Evolutionary conservation across 169 alveolate species (phyloP), one percentile per base, ranked within the genome.

Genomic region (Plasmodium knowlesi): DNA sequence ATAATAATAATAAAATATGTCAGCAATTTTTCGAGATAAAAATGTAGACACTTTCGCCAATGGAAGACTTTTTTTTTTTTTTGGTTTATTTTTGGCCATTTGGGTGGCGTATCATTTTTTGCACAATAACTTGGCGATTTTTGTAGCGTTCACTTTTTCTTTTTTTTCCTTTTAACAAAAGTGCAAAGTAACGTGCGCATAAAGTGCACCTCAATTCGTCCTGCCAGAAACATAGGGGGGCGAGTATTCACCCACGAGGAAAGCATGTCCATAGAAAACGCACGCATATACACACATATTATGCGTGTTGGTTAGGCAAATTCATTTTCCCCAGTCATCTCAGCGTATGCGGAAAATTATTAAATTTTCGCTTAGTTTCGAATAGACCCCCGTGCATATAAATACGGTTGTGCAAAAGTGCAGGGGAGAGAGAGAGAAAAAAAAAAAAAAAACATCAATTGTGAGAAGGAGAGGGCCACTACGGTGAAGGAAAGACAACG

Each of bases 101-200:
- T 22, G 76, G 37, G 76, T 61, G 76, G 76, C 37, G 76, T 25
- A 61, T 61, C 34, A 61, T 25, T 61, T 61, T 46, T 61, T 61
- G 34, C 34, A 25, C 34, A 22, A 28, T 61, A 43, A 61, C 37
- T 34, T 57, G 72, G 19, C 46, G 14, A 61, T n/a, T 61, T 61
- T 83, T 25, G 22, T 37, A n/a, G 46, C 16, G 30, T 73, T 28
- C 30, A 71, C 4, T 30, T 71, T 43, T 61, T 34, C 76, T 84
- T 71, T 88, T 61, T 88, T 19, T 30, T 9, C 41, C 32, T 39
- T 28, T 5, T 73, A 30, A 73, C 19, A 16, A 34, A 73, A 30
- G 25, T 12, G 10, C 25, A 78, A 78, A 76, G 71, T 79, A 54
- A 28, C 94, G 88, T 88, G 94, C 88, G 88, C 94, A n/a, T 34